Evolutionary conservation across 176 grass and related monocot species (phyloP), one percentile per base, ranked within the genome.

Genomic region (Pontederia paniculata): DNA sequence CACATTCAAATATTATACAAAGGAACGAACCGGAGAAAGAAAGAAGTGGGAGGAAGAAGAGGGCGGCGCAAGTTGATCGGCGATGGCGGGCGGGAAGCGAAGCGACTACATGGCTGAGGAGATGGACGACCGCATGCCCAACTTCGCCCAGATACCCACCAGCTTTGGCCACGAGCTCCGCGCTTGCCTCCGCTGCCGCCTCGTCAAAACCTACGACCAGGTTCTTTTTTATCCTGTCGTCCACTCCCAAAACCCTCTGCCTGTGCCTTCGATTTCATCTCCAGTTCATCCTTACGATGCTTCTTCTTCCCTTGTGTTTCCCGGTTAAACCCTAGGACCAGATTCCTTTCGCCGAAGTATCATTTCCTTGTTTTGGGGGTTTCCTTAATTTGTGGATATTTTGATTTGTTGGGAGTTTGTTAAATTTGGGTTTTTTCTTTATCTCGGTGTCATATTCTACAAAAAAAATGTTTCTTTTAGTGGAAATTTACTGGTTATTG

Each of bases 141-240:
- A 58, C 57, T 81, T 81, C 75, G 83, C 93, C 53, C 80, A 97
- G 93, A 97, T 97, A 23, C 86, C 93, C 0, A 97, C 87, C 20
- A 97, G 93, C 74, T 97, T 97, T 74, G 93, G 93, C 63, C 93
- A 81, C 65, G 93, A 90, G 93, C 86, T 97, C 55, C 86, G 86
- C 19, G 93, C 93, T 45, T 90, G 93, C 71, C 93, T 97, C 62
- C 86, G 86, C 10, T 97, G 93, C 66, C 86, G 93, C 72, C 93
- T 97, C 74, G 93, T 97, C 72, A 97, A 97, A 79, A 97, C 93
- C 71, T 97, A 97, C 74, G 86, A 97, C 53, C 83, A 97, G 83
- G 83, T 88, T 52, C 45, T 47, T 9, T 13, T 12, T 21, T 23
- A 23, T 31, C n/a, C 55, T 63, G 6, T 60, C 64, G 18, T 45